These are phyloP conservation scores for Pelargonium fulgidum DNA, from an alignment of 441 rosid species.

Conservation along the genomic window DNA sequence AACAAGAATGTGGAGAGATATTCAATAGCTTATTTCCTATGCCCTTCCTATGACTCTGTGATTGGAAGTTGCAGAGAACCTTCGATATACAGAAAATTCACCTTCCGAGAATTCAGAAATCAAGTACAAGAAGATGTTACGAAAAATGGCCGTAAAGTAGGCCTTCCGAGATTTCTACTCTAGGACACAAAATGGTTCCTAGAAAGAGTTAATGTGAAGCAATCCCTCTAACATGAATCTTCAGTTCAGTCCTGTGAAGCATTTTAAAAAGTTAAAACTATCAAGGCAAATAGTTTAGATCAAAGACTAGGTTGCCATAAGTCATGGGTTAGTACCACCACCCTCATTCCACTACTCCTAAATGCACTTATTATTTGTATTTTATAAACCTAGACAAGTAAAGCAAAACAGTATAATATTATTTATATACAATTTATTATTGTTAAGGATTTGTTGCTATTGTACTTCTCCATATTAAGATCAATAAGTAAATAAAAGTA, in stretches of 20 bases:
- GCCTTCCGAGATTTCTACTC: slow-evolving; percentile 47
- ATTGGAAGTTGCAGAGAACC: slow-evolving; percentile 40
- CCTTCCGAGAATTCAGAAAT: slow-evolving; percentile 48
- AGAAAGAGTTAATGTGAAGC: not conserved
- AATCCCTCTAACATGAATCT: not conserved
- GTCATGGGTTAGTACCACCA: not conserved
- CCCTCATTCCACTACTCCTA: not conserved
- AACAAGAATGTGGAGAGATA: slow-evolving; percentile 44
- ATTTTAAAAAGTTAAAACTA: not conserved
- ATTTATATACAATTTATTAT: not conserved
- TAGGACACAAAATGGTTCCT: slow-evolving; percentile 6
- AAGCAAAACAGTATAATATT: slow-evolving; percentile 1
- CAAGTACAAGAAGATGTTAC: slow-evolving; percentile 58
- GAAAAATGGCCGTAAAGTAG: slow-evolving; percentile 46
- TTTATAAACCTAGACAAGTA: not conserved
- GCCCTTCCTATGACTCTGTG: slow-evolving; percentile 50
- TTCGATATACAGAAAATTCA: slow-evolving; percentile 41
- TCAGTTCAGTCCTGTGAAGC: not conserved
- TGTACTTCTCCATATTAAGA: not conserved
- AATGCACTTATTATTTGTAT: not conserved
- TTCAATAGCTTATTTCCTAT: slow-evolving; percentile 55
- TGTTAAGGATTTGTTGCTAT: slow-evolving; percentile 1
- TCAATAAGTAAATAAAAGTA: not conserved
- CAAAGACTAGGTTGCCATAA: not conserved
- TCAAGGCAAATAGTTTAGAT: not conserved